Percentiles rank a stretch among this genome's conserved stretches.
Evolutionary conservation across 2,329 filamentous ascomycete genomes (phyloP).

Genomic region (Curvularia hawaiiensis): DNA sequence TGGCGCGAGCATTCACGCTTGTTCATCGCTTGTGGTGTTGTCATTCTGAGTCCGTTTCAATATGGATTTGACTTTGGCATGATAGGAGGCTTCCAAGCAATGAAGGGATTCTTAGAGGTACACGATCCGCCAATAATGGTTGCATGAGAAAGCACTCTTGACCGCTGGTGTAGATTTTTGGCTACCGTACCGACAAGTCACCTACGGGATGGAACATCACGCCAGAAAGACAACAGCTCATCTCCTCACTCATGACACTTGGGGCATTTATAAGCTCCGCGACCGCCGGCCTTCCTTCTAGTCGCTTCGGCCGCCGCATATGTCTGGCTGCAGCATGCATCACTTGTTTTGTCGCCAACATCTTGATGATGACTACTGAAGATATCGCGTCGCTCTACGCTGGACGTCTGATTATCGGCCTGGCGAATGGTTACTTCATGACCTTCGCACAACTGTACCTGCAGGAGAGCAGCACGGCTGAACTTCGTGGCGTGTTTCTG

Average conservation of each 20-base stretch:
- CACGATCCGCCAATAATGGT: not conserved
- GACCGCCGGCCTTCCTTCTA: conserved; percentile 48
- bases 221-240: conserved; percentile 51
- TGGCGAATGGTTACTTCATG: conserved; percentile 47
- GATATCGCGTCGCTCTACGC: conserved; percentile 60
- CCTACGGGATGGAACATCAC: conserved; percentile 52
- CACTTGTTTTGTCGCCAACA: conserved; percentile 57
- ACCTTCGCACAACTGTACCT: conserved; percentile 58
- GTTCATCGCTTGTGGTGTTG: conserved; percentile 55
- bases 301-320: conserved; percentile 51
- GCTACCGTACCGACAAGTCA: conserved; percentile 34
- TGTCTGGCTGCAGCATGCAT: conserved; percentile 57
- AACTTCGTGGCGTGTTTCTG: conserved; percentile 56
- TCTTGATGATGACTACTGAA: conserved; percentile 63
- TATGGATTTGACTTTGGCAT: conserved; percentile 60
- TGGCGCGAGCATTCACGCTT: conserved; percentile 52
- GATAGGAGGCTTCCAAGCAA: conserved; percentile 58
- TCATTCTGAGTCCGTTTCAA: conserved; percentile 58
- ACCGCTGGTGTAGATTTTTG: conserved; percentile 34
- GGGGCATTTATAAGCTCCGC: conserved; percentile 53
- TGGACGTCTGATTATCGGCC: conserved; percentile 58
- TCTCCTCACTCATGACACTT: conserved; percentile 54
- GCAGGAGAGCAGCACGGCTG: conserved; percentile 58
- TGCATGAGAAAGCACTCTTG: not conserved
- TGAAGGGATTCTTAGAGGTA: conserved; percentile 56